Base-by-base conservation (phyloP, 2,329 filamentous ascomycete genomes). In the Arthrobotrys iridis region DNA sequence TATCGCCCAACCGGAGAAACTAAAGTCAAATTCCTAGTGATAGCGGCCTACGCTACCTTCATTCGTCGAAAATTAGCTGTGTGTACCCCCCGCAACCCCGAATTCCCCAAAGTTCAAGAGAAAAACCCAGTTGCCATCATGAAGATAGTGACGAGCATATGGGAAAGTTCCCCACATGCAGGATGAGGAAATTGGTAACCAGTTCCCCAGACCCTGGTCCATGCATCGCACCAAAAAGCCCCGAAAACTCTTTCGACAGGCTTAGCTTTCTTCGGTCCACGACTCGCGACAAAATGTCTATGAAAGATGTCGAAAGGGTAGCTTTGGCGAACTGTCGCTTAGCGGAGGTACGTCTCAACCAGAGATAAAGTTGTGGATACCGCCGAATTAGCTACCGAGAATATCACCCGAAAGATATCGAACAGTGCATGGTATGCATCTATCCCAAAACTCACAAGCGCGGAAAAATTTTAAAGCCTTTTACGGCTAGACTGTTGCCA, bases 341-440 rank as follows among this genome's bases (percentile, higher is more conserved):
- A 45, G 48, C 26, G 13, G 8, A 46, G 58, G 58, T 62, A 59
- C 30, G 1, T 28, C 26, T 70, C 3, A 37, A 41, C 40, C 52
- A 28, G 20, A 30, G n/a, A 52, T 41, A 40, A 35, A 37, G 59
- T 48, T 33, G 59, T 57, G 43, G 45, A 58, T 62, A 64, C 13
- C 41, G 20, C 71, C 71, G 71, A 75, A 50, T 48, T 67, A 75
- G 63, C 57, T 67, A 45, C 70, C 70, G 70, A 74, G 52, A 45
- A 37, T 15, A 10, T 30, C 15, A 22, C 62, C 63, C 63, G 63
- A 48, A n/a, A 7, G 2, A n/a, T 15, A 57, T 58, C 48, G 35
- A 18, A 13, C 5, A 24, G 40, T 26, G 8, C 43, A 33, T 59
- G 18, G 63, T 18, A 48, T n/a, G 41, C 40, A 10, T n/a, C 7